These are phyloP conservation scores for Evernia prunastri DNA, from an alignment of 495 filamentous ascomycete genomes.

Conservation along the genomic window DNA sequence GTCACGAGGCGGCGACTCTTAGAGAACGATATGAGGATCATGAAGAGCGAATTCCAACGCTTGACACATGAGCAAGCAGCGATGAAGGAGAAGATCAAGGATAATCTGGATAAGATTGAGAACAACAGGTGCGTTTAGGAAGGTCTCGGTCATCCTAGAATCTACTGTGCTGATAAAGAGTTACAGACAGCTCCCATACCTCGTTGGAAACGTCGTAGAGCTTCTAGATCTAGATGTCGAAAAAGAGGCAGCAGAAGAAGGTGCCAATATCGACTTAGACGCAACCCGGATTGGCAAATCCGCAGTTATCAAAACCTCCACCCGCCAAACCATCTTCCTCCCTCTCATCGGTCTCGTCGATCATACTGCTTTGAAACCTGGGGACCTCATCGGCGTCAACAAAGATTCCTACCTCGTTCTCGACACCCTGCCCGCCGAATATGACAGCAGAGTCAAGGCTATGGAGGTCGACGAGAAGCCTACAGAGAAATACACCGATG, in stretches of 20 bases:
- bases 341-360: constrained; percentile 97
- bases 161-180: constrained; percentile 17
- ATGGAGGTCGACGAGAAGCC: constrained; percentile 99
- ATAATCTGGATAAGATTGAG: constrained; percentile 96
- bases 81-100: constrained; percentile 98
- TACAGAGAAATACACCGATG: constrained; percentile 97
- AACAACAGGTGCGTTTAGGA: constrained; percentile 74
- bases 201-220: constrained; percentile 97
- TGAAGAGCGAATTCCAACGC: constrained; percentile 94
- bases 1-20: constrained; percentile 75
- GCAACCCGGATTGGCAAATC: constrained; percentile 96
- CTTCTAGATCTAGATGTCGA: constrained; percentile 94
- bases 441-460: constrained; percentile 97
- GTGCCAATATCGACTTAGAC: constrained; percentile 96
- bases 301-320: constrained; percentile 99
- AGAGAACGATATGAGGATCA: constrained; percentile 95
- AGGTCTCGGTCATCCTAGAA: background rate
- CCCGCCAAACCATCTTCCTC: constrained; percentile 96
- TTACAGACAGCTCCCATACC: constrained; percentile 87
- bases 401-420: constrained; percentile 99
- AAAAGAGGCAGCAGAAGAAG: constrained; percentile 91
- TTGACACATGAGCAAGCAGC: constrained; percentile 88
- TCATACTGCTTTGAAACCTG: constrained; percentile 84
- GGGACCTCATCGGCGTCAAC: constrained; percentile 95
- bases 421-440: constrained; percentile 97